Base-by-base conservation (phyloP, 495 filamentous ascomycete species). In the Chaetomium fimeti region DNA sequence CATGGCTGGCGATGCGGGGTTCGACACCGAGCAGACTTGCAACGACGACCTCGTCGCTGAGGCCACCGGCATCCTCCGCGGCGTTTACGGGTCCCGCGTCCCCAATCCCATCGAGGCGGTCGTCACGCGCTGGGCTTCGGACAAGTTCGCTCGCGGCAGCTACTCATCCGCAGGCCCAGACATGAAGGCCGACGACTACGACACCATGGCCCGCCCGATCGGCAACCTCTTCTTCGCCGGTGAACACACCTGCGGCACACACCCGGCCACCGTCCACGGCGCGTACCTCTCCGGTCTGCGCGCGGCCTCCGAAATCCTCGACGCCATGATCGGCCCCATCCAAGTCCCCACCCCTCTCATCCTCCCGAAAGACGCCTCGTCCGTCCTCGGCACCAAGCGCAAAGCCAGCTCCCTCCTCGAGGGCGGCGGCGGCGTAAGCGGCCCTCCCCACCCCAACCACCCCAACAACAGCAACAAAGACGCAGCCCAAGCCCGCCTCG, bases 1-100 rank as follows among this genome's bases (percentile, higher is more conserved):
- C 38, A 97, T 99, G 95, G 92, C 93, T 48, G 94, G 94, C 22
- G 90, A 98, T 69, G 89, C 94, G n/a, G 95, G 93, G 29, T 87
- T 89, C 64, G 86, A 96, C 66, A 89, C 91, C 1, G 94, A 99
- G 76, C 79, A 77, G 49, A 88, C 83, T 12, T 80, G 84, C 55
- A 89, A 96, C 70, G 84, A 86, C 25, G 82, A 85, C 13, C 85
- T 98, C 22, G 82, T 97, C 53, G 69, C 79, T 8, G 94, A 97
- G 73, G 91, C 93, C 32, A 92, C 88, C 13, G 78, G 78, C 38
- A 87, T 93, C 28, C 81, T 99, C 3, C 87, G 72, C 71, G 75
- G 73, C 27, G 85, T 97, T 8, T 85, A 82, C 61, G 82, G 82
- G 2, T 58, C 71, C 18, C 72, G 72, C 32, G 81, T 84, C 0